Conservation (phyloP, 164 flowering plant genomes). For the Amborella trichopoda region DNA sequence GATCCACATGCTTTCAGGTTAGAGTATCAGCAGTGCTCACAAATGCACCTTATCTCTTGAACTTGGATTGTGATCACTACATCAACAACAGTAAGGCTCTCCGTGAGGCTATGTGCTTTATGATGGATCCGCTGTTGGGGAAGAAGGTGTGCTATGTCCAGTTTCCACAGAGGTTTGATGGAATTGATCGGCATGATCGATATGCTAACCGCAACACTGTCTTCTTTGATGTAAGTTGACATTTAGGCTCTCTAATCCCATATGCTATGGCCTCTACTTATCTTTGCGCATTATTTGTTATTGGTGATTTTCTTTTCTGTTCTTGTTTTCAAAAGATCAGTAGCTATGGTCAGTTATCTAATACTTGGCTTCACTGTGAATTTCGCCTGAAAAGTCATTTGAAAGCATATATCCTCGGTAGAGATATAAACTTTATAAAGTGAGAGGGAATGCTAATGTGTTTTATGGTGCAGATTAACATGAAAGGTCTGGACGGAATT, state of each 20-base stretch:
- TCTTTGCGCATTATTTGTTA: not conserved
- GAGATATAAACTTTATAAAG: no score
- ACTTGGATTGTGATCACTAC: constrained; percentile 75
- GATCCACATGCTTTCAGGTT: no score
- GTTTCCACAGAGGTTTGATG: constrained; percentile 61
- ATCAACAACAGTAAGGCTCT: constrained; percentile 67
- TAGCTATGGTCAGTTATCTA: no score
- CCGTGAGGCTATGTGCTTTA: constrained; percentile 64
- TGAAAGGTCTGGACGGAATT: constrained; percentile 77
- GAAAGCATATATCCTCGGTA: no score
- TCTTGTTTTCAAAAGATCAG: no score
- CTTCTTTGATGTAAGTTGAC: constrained; percentile 55
- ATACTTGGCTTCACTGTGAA: no score
- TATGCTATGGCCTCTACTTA: not conserved
- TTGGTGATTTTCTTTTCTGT: not conserved
- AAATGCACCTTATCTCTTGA: constrained; percentile 53
- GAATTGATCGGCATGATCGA: constrained; percentile 46
- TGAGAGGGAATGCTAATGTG: not conserved
- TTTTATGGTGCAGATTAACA: constrained; percentile 36
- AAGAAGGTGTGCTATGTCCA: constrained; percentile 60
- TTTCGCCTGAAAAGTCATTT: no score
- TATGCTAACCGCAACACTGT: constrained; percentile 53
- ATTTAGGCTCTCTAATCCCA: not conserved
- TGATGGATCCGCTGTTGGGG: constrained; percentile 59
- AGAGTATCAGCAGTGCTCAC: constrained; percentile 65